Evolutionary conservation across 441 rosid species (phyloP).

Genomic region (Gossypium davidsonii): DNA sequence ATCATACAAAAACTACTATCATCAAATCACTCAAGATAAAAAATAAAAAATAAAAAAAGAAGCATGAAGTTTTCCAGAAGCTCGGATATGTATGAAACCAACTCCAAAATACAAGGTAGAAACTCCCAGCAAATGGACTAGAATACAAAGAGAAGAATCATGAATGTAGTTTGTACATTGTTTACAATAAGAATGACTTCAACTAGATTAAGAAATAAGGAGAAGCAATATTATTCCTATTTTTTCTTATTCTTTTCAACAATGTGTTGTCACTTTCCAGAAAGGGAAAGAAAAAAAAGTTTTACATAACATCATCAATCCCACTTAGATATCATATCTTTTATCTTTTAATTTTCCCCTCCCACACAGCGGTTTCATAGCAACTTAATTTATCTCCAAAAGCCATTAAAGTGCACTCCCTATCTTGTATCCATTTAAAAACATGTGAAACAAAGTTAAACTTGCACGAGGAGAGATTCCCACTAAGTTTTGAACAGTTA

Average conservation of each 20-base stretch:
- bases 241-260: neutral
- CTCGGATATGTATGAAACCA: neutral
- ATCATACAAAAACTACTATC: neutral
- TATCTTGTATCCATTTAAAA: neutral
- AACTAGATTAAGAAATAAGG: neutral
- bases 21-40: slow-evolving; percentile 12
- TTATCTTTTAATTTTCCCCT: neutral
- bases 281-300: neutral
- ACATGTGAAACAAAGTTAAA: neutral
- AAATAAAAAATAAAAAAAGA: neutral
- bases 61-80: neutral
- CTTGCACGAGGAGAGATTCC: neutral
- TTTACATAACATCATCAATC: neutral
- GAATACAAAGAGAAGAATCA: neutral
- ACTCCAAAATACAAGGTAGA: neutral
- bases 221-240: neutral
- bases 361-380: neutral
- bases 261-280: neutral
- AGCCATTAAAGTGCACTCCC: neutral
- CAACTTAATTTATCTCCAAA: neutral
- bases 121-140: neutral
- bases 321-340: neutral
- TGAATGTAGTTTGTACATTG: neutral
- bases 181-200: neutral
- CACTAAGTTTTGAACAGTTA: neutral